phyloP scores from a whole-genome alignment of 305 asterid species.

The Fraxinus sp. region DNA sequence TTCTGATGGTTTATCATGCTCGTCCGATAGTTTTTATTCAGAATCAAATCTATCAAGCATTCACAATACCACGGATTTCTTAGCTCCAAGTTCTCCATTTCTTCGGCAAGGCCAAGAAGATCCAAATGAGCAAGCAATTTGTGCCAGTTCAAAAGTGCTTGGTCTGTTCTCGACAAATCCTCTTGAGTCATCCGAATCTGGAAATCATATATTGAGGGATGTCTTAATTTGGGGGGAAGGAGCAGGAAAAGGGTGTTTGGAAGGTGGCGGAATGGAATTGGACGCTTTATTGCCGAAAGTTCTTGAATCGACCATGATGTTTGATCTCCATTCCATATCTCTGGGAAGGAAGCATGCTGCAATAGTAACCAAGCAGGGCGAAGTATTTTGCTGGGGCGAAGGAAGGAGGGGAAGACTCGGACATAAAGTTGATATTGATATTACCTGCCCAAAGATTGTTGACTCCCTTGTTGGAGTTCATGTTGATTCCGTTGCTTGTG shows the following conservation, averaged over 20 bases:
- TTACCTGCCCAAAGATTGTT: slow-evolving; percentile 35
- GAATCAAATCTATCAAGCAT: slow-evolving; percentile 31
- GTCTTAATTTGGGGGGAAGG: slow-evolving; percentile 56
- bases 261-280: slow-evolving; percentile 30
- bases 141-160: slow-evolving; percentile 18
- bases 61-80: slow-evolving; percentile 26
- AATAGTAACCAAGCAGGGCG: slow-evolving; percentile 48
- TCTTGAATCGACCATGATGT: slow-evolving; percentile 46
- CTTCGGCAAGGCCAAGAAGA: slow-evolving; percentile 25
- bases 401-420: slow-evolving; percentile 51
- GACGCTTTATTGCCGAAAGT: slow-evolving; percentile 47
- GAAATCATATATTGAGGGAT: slow-evolving; percentile 37
- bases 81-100: slow-evolving; percentile 31
- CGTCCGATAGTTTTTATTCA: slow-evolving; percentile 44
- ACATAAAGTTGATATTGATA: slow-evolving; percentile 41
- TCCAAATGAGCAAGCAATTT: slow-evolving; percentile 21
- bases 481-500: slow-evolving; percentile 36
- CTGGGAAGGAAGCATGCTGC: slow-evolving; percentile 47
- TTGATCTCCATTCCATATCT: slow-evolving; percentile 41
- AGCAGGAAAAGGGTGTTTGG: slow-evolving; percentile 38
- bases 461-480: slow-evolving; percentile 35
- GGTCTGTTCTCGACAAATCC: slow-evolving; percentile 20
- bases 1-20: slow-evolving; percentile 44
- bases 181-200: slow-evolving; percentile 14
- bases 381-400: slow-evolving; percentile 54